These are phyloP conservation scores for Globisporangium viniferum DNA, from an alignment of 352 stramenopile species.

Conservation along the genomic window DNA sequence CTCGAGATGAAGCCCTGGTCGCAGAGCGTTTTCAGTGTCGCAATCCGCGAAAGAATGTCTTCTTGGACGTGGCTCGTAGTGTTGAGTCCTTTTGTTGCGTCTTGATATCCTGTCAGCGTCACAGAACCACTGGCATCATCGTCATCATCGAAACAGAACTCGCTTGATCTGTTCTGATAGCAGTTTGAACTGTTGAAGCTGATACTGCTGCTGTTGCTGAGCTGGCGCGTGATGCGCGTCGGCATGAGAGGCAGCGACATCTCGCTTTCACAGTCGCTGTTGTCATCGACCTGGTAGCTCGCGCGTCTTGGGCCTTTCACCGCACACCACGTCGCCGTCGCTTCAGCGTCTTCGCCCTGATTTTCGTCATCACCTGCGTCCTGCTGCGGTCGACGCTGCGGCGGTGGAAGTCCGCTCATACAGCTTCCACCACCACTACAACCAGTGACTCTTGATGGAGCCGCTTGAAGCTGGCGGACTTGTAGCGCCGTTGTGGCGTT, in stretches of 20 bases:
- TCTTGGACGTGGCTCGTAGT: conserved; percentile 30
- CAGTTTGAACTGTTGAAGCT: conserved; percentile 4
- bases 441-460: not conserved
- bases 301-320: not conserved
- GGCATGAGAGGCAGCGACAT: conserved; percentile 6
- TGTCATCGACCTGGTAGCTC: conserved; percentile 7
- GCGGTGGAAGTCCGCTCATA: not conserved
- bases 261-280: conserved; percentile 6
- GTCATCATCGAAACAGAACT: not conserved
- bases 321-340: not conserved
- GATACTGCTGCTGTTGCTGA: conserved; percentile 9
- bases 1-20: conserved; percentile 78
- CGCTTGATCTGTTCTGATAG: not conserved
- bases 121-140: not conserved
- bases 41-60: conserved; percentile 60
- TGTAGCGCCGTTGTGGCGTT: not conserved
- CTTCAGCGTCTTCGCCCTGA: not conserved
- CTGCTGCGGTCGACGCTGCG: conserved; percentile 1
- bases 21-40: conserved; percentile 68
- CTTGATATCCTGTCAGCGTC: not conserved
- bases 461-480: not conserved
- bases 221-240: not conserved
- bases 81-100: not conserved
- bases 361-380: conserved; percentile 3
- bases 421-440: not conserved